A percentile compares a stretch with the other conserved stretches of the same genome.
Evolutionary conservation across 345 rosid genomes (phyloP).

Genomic region (Theobroma cacao): DNA sequence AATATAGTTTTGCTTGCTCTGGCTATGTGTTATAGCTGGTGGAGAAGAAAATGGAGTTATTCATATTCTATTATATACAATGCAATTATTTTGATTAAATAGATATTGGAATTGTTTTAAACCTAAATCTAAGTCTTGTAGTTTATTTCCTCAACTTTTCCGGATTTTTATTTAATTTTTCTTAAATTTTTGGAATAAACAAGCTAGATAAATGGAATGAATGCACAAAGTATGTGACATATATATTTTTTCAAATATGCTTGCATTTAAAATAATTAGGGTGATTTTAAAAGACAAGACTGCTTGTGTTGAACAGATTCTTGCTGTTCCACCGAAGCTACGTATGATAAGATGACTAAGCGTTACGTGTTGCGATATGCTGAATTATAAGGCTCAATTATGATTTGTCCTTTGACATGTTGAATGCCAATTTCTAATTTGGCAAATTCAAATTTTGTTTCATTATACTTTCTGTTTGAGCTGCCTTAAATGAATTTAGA

Average conservation of each 20-base stretch:
- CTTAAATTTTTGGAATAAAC: not conserved
- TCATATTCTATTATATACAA: not conserved
- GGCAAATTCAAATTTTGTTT: not conserved
- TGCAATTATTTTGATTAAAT: not conserved
- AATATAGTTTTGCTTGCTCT: no score
- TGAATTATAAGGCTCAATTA: not conserved
- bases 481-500: constrained; percentile 64
- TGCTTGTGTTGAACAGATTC: not conserved
- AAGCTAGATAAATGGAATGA: not conserved
- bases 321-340: not conserved
- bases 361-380: not conserved
- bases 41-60: not conserved
- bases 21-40: not conserved
- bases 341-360: not conserved
- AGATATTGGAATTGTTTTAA: not conserved
- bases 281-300: not conserved
- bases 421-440: not conserved
- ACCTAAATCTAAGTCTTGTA: not conserved
- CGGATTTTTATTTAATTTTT: not conserved
- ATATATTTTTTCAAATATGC: not conserved
- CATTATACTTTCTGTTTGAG: not conserved
- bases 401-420: not conserved
- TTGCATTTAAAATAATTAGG: constrained; percentile 2
- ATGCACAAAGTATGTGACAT: not conserved
- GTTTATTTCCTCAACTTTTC: not conserved